Percentiles rank a stretch among this genome's conserved stretches.
These are phyloP conservation scores for Myxozyma nipponensis DNA, from an alignment of 805 yeast genomes.

Conservation along the genomic window DNA sequence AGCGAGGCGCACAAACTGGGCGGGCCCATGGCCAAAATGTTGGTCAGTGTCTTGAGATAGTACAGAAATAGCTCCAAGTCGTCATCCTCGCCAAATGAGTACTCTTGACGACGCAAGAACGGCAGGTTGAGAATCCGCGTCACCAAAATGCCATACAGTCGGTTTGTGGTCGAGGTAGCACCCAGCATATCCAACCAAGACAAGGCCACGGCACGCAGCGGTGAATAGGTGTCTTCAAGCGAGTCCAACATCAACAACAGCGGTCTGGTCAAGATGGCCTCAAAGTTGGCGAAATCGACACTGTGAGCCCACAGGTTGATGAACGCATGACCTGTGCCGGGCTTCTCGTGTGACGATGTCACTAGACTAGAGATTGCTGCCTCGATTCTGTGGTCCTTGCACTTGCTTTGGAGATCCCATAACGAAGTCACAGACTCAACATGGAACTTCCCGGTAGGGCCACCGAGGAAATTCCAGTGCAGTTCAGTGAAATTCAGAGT, in stretches of 20 bases:
- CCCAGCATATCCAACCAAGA: slow-evolving; percentile 29
- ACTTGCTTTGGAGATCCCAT: slow-evolving; percentile 54
- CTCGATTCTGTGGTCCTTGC: slow-evolving; percentile 56
- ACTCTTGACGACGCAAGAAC: slow-evolving; percentile 34
- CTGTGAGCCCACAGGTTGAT: slow-evolving; percentile 74
- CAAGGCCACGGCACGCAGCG: slow-evolving; percentile 29
- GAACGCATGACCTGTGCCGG: slow-evolving; percentile 51
- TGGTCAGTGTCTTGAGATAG: slow-evolving; percentile 50
- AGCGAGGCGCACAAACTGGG: slow-evolving; percentile 45
- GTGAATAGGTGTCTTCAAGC: slow-evolving; percentile 44
- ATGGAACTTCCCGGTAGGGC: slow-evolving; percentile 54
- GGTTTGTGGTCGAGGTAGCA: slow-evolving; percentile 40
- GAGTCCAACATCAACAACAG: slow-evolving; percentile 66
- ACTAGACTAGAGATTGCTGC: slow-evolving; percentile 65
- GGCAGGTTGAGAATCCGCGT: slow-evolving; percentile 49
- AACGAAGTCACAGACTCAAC: slow-evolving; percentile 66
- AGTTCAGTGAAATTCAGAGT: slow-evolving; percentile 24
- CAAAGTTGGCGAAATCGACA: slow-evolving; percentile 45
- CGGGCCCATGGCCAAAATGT: slow-evolving; percentile 49
- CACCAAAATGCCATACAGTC: slow-evolving; percentile 57
- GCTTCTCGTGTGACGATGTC: slow-evolving; percentile 38
- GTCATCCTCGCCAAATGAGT: slow-evolving; percentile 43
- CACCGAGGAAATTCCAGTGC: slow-evolving; percentile 54
- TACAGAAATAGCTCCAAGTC: slow-evolving; percentile 66
- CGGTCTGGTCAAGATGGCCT: slow-evolving; percentile 55